phyloP scores from a whole-genome alignment of 371 early-diverging fungal genomes.

The Apophysomyces elegans region DNA sequence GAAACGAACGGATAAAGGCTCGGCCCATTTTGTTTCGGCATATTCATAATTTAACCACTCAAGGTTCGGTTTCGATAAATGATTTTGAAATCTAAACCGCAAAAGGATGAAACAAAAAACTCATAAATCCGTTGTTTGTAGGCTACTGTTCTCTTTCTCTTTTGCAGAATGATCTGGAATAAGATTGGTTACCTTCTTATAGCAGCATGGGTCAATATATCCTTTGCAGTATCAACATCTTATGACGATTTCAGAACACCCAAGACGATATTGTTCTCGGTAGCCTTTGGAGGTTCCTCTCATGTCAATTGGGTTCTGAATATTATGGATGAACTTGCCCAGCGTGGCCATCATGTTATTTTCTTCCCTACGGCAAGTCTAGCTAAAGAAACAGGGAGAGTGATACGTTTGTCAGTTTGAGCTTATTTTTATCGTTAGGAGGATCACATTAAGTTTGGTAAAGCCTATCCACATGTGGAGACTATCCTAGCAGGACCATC shows the following conservation, averaged over 20 bases:
- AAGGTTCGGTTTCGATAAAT: no score
- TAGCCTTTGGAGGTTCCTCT: slow-evolving; percentile 15
- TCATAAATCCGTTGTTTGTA: background rate
- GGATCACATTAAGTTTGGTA: slow-evolving; percentile 20
- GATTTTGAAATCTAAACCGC: background rate
- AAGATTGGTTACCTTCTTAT: background rate
- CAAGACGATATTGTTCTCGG: slow-evolving; percentile 13
- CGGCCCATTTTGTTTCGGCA: no score
- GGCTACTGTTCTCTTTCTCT: background rate
- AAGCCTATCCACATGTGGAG: slow-evolving; percentile 21
- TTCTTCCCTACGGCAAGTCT: slow-evolving; percentile 14
- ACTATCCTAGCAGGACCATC: slow-evolving; percentile 17
- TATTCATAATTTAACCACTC: no score
- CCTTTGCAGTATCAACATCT: background rate
- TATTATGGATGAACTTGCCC: slow-evolving; percentile 12
- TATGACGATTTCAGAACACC: slow-evolving; percentile 6
- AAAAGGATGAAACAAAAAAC: background rate
- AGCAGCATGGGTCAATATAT: background rate
- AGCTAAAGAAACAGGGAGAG: background rate
- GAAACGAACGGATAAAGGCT: no score
- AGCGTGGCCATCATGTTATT: slow-evolving; percentile 17
- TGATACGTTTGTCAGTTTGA: background rate
- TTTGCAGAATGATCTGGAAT: background rate
- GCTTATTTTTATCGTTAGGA: slow-evolving; percentile 19
- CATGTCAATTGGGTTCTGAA: slow-evolving; percentile 19